Base-by-base conservation (phyloP, 208 protist species). In the Herpetomonas muscarum region DNA sequence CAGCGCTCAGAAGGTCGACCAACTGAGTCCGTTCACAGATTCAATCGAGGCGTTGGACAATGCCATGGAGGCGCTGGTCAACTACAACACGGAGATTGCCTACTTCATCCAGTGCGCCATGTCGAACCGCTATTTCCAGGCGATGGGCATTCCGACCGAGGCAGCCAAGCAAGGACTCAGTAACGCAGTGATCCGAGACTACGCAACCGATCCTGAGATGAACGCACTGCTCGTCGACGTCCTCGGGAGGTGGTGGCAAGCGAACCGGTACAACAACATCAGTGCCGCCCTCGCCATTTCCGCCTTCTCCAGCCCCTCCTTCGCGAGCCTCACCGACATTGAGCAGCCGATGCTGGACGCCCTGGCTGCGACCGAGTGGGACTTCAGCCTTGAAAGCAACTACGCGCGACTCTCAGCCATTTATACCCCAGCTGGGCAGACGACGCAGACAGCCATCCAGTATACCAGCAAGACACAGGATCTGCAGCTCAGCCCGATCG, bases 321-420 rank as follows among this genome's bases (percentile, higher is more conserved):
- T 54, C 10, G 28, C 19, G 12, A 32, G 22, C 39, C 12, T 21
- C 7, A 28, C 55, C 13, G 19, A 39, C 10, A 19, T 64, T 21
- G 57, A 64, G 45, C 6, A 13, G 31, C 46, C 57, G n/a, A 64
- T 64, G 57, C 12, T 22, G 21, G 57, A 30, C 4, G 10, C 30
- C 9, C 47, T 64, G 15, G 29, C 36, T 9, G 24, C 26, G 28
- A 52, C 46, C 30, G 7, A 52, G 22, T 64, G 57, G 57, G 47
- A 64, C 45, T 32, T 64, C 34, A 17, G 7, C 32, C 13, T 28
- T 5, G 42, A 64, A 46, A 9, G 6, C 19, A 21, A 25, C 32
- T 34, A 44, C 46, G 6, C 24, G 12, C 7, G 44, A 15, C 34
- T 7, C 15, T 17, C 34, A 7, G 34, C 34, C 10, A 7, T 39